Evolutionary conservation across 2,329 filamentous ascomycete genomes (phyloP), one percentile per base, ranked within the genome.

Genomic region (Venturiaceae sp.): DNA sequence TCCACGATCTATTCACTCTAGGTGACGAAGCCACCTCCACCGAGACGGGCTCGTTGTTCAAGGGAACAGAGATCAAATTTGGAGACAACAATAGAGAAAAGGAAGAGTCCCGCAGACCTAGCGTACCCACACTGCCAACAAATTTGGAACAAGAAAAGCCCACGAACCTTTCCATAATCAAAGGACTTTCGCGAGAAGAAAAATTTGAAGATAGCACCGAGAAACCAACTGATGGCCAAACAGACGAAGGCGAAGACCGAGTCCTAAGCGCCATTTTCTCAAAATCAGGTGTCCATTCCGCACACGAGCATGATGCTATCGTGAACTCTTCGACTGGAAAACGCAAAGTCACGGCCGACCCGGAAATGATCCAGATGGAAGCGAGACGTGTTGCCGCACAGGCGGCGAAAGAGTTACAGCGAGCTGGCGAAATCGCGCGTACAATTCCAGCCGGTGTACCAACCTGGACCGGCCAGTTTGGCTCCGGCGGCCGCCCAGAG

Each of bases 211-310:
- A 46, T n/a, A 26, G 28, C 3, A 33, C 34, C 7, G 52, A 34
- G 6, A 56, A 21, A 14, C 28, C 34, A 21, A 60, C 62, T 62
- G 58, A 64, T 63, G 57, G 65, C 58, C 60, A 63, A 23, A 65
- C 66, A 26, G 44, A 9, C 28, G 70, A 71, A 75, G 73, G 52
- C 88, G 19, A 30, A 68, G 85, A 85, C 57, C 87, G 90, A 47
- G 83, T 97, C 63, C 87, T 97, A 76, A 86, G 92, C 62, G 88
- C 88, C 55, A 90, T 99, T 58, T 96, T 97, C 68, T 86, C 91
- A 1, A 84, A 86, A 41, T 88, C 90, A 0, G 88, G 86, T 2
- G 88, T 97, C 1, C 91, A 95, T 66, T 91, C 88, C n/a, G 90
- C 92, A 0, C 83, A 96, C 47, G 90, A 96, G 66, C 94, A 99